Evolutionary conservation across 192 early-diverging fungal species (phyloP).

Genomic region (Linnemannia zychae): DNA sequence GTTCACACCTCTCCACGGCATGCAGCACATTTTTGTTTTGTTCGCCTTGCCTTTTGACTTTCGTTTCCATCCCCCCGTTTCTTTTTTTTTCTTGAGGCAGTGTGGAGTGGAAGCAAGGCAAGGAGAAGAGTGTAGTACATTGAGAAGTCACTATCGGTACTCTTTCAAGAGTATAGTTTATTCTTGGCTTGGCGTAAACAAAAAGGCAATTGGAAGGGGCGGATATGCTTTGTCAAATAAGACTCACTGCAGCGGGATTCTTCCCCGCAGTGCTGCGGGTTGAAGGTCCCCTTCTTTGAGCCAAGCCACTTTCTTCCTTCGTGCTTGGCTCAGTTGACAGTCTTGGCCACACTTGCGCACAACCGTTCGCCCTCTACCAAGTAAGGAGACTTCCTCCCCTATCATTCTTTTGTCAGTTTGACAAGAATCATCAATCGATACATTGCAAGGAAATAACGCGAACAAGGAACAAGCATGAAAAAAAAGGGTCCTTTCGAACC

Average conservation of each 20-base stretch:
- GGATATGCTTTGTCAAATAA: not conserved
- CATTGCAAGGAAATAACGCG: not conserved
- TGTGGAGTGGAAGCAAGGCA: too few relatives aligned
- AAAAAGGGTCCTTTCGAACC: not conserved
- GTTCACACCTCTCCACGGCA: too few relatives aligned
- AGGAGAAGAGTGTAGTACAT: too few relatives aligned
- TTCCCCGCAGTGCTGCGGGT: constrained; percentile 2
- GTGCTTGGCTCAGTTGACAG: not conserved
- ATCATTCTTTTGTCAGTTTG: not conserved
- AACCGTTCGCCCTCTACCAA: too few relatives aligned
- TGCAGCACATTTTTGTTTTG: too few relatives aligned
- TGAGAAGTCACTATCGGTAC: not conserved
- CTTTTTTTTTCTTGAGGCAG: too few relatives aligned
- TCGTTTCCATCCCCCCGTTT: too few relatives aligned
- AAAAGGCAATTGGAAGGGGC: not conserved
- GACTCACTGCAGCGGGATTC: not conserved
- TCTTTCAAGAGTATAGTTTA: not conserved
- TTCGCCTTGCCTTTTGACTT: too few relatives aligned
- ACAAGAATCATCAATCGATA: not conserved
- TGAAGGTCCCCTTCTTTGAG: not conserved
- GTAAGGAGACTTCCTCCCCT: too few relatives aligned
- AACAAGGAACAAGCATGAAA: not conserved
- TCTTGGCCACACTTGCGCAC: not conserved
- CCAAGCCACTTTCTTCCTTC: not conserved
- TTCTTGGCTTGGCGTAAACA: constrained; percentile 6